Percentiles rank a stretch among this genome's conserved stretches.
These are phyloP conservation scores for Alternaria sp. DNA, from an alignment of 2,329 filamentous ascomycete genomes.

Conservation along the genomic window DNA sequence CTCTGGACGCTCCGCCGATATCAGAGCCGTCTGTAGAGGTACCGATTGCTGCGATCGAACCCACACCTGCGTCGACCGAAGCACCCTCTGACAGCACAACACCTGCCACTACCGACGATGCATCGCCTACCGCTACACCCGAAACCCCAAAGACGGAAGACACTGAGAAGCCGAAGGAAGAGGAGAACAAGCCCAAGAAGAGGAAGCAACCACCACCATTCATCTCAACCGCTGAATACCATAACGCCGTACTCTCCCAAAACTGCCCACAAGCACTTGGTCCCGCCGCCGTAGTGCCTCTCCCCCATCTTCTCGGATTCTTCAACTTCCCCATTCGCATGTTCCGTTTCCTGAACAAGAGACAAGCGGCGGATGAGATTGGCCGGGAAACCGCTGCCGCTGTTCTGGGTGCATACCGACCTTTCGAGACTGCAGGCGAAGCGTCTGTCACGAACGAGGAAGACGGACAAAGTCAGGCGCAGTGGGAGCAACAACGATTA, in stretches of 20 bases:
- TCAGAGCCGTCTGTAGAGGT: constrained; percentile 29
- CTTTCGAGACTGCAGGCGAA: constrained; percentile 47
- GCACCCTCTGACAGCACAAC: constrained; percentile 15
- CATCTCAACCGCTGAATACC: constrained; percentile 79
- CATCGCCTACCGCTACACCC: constrained; percentile 39
- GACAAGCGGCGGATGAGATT: constrained; percentile 83
- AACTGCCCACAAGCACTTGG: constrained; percentile 73
- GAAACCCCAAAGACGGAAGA: constrained; percentile 35
- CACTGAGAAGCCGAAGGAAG: constrained; percentile 42
- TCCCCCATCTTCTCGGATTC: constrained; percentile 93
- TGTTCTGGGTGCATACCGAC: constrained; percentile 67
- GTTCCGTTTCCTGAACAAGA: constrained; percentile 84
- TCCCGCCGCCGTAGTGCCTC: constrained; percentile 73
- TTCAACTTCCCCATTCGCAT: constrained; percentile 85
- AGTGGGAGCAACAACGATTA: constrained; percentile 68
- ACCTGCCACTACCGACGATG: constrained; percentile 38
- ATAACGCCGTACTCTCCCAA: constrained; percentile 67
- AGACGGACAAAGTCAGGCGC: constrained; percentile 38
- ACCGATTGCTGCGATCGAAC: constrained; percentile 14
- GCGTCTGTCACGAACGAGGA: constrained; percentile 36
- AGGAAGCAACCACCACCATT: constrained; percentile 68
- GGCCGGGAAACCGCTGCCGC: constrained; percentile 86
- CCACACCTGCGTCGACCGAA: constrained; percentile 14
- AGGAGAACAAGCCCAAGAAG: constrained; percentile 55
- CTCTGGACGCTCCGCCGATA: constrained; percentile 67